A percentile compares a stretch with the other conserved stretches of the same genome.
Conservation (phyloP, 1,284 basidiomycete genomes). For the Sporisorium scitamineum region DNA sequence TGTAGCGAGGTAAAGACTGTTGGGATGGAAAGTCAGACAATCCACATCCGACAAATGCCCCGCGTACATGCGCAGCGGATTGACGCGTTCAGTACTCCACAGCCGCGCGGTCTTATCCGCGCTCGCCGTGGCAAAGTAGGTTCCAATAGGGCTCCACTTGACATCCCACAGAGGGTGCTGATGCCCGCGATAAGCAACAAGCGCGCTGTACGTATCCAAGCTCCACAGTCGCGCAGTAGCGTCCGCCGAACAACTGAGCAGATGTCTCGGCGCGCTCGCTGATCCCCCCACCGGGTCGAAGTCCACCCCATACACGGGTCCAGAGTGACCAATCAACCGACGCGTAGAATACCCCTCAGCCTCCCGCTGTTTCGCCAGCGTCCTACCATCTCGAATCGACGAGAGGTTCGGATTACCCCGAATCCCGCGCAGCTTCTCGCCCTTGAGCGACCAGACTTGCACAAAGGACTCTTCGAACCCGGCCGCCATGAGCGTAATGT, state of each 20-base stretch:
- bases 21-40: conserved; percentile 95
- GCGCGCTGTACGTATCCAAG: conserved; percentile 90
- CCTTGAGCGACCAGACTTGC: conserved; percentile 93
- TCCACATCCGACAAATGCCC: conserved; percentile 98
- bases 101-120: conserved; percentile 93
- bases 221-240: conserved; percentile 93
- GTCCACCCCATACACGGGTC: conserved; percentile 91
- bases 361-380: conserved; percentile 56
- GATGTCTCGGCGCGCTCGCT: conserved; percentile 83
- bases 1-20: conserved; percentile 95
- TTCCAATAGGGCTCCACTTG: conserved; percentile 95
- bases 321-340: conserved; percentile 95
- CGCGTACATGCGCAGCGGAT: conserved; percentile 90
- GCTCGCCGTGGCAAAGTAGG: conserved; percentile 97
- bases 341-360: conserved; percentile 70
- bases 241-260: conserved; percentile 94
- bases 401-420: conserved; percentile 80
- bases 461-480: conserved; percentile 97
- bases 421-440: conserved; percentile 84
- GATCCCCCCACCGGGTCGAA: conserved; percentile 94
- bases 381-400: conserved; percentile 75
- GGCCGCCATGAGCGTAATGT: conserved; percentile 92
- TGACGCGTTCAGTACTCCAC: conserved; percentile 93
- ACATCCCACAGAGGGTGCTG: conserved; percentile 99
- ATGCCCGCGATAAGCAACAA: conserved; percentile 94